phyloP scores from a whole-genome alignment of 2,329 filamentous ascomycete genomes.

The Aspergillus novoparasiticus region DNA sequence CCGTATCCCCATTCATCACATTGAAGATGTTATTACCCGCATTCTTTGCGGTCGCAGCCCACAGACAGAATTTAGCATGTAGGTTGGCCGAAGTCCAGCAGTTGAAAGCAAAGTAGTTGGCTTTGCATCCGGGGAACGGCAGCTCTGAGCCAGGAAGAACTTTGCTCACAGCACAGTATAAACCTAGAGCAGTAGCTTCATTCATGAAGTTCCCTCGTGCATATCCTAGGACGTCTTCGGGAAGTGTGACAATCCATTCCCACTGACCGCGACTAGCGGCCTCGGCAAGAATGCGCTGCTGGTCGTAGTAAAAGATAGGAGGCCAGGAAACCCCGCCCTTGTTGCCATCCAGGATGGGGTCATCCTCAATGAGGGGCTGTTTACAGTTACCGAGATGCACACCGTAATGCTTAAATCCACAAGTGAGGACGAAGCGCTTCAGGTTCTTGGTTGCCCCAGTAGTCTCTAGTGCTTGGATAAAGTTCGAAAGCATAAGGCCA shows the following conservation, averaged over 20 bases:
- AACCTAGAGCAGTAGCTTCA: slow-evolving; percentile 39
- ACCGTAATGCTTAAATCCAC: slow-evolving; percentile 56
- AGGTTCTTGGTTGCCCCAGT: slow-evolving; percentile 46
- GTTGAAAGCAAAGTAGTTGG: slow-evolving; percentile 38
- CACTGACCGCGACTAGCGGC: slow-evolving; percentile 37
- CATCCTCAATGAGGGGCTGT: slow-evolving; percentile 52
- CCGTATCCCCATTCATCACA: slow-evolving; percentile 42
- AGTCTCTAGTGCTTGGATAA: slow-evolving; percentile 49
- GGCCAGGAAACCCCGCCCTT: slow-evolving; percentile 34
- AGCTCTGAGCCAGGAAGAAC: slow-evolving; percentile 34
- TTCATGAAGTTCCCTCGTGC: slow-evolving; percentile 49
- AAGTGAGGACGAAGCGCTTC: slow-evolving; percentile 54
- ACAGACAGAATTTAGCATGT: slow-evolving; percentile 42
- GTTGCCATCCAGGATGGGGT: slow-evolving; percentile 44
- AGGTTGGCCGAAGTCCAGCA: slow-evolving; percentile 35
- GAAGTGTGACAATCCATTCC: slow-evolving; percentile 49
- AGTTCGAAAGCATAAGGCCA: slow-evolving; percentile 50
- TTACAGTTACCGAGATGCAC: slow-evolving; percentile 54
- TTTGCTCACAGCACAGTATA: slow-evolving; percentile 42
- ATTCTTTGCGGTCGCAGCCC: slow-evolving; percentile 33
- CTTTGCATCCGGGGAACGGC: slow-evolving; percentile 37
- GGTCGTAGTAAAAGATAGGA: slow-evolving; percentile 56
- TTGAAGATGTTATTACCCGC: slow-evolving; percentile 47
- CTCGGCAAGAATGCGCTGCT: slow-evolving; percentile 49
- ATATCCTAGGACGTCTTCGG: slow-evolving; percentile 50